Percentiles rank a stretch among this genome's conserved stretches.
These are phyloP conservation scores for Eimeria tenella DNA, from an alignment of 169 alveolate species.

Conservation along the genomic window DNA sequence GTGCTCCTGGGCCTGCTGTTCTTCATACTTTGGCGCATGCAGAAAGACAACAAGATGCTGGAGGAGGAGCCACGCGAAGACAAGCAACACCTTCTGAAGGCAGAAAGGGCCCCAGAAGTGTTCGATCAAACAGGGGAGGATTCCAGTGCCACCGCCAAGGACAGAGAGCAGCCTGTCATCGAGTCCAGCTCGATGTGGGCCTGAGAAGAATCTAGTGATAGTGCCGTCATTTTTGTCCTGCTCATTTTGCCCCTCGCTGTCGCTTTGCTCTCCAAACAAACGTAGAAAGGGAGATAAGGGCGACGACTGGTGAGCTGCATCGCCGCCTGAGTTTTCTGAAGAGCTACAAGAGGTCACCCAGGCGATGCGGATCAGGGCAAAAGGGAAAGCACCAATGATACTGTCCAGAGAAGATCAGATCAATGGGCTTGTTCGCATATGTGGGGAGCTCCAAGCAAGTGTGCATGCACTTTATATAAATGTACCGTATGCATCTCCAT, in stretches of 20 bases:
- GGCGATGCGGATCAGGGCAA: no score
- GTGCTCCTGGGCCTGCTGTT: not conserved
- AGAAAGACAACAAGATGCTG: not conserved
- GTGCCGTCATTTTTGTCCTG: not conserved
- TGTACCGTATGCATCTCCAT: no score
- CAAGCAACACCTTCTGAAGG: conserved; percentile 88
- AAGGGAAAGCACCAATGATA: no score
- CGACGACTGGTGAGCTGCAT: no score
- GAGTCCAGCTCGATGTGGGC: conserved; percentile 94
- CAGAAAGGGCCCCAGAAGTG: conserved; percentile 98
- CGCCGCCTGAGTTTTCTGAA: no score
- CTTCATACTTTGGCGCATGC: conserved; percentile 26
- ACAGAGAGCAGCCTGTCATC: conserved; percentile 90
- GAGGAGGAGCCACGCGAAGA: not conserved
- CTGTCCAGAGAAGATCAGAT: no score
- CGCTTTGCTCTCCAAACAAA: no score
- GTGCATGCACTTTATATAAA: no score
- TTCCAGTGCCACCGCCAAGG: conserved; percentile 96
- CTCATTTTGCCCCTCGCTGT: not conserved
- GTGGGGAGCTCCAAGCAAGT: no score
- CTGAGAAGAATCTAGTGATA: conserved; percentile 87
- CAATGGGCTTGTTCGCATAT: no score
- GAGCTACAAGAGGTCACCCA: no score
- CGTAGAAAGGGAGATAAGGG: no score
- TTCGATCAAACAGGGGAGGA: conserved; percentile 95